Conservation (phyloP, 2,329 filamentous ascomycete species). For the Escovopsis sp. region DNA sequence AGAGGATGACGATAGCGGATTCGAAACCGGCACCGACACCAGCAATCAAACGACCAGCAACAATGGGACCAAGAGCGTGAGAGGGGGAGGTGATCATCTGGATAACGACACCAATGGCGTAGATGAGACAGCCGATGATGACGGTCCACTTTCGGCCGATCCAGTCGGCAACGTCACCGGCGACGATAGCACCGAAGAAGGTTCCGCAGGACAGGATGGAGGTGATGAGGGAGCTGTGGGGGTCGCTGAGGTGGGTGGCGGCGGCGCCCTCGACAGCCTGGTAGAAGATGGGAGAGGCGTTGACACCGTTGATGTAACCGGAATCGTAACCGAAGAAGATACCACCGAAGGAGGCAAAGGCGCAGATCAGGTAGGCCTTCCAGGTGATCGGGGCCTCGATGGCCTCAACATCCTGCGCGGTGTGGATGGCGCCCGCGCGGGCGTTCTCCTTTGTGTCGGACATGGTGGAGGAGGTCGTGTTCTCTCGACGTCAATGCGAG, state of each 20-base stretch:
- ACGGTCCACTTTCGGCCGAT: constrained; percentile 61
- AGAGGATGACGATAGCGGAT: constrained; percentile 66
- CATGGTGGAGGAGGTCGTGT: constrained; percentile 9
- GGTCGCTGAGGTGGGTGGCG: constrained; percentile 20
- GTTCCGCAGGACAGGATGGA: constrained; percentile 66
- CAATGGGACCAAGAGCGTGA: constrained; percentile 44
- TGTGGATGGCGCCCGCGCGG: constrained; percentile 20
- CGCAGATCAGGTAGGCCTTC: constrained; percentile 55
- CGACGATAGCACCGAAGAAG: constrained; percentile 66
- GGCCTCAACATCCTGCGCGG: constrained; percentile 37
- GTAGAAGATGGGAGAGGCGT: constrained; percentile 38
- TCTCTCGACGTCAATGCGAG: background rate
- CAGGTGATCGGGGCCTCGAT: constrained; percentile 55
- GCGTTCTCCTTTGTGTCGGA: constrained; percentile 10
- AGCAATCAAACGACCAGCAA: constrained; percentile 59
- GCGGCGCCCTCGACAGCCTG: constrained; percentile 30
- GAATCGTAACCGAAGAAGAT: constrained; percentile 73
- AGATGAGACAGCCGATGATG: constrained; percentile 57
- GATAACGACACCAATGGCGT: constrained; percentile 51
- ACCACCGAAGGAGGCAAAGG: constrained; percentile 56
- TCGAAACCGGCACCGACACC: constrained; percentile 71
- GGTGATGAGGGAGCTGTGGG: constrained; percentile 44
- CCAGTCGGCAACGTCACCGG: constrained; percentile 62
- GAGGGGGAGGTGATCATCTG: constrained; percentile 41
- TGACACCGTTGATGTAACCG: constrained; percentile 57